Evolutionary conservation across 306 rosid species (phyloP).

Genomic region (Sicyos edulis): DNA sequence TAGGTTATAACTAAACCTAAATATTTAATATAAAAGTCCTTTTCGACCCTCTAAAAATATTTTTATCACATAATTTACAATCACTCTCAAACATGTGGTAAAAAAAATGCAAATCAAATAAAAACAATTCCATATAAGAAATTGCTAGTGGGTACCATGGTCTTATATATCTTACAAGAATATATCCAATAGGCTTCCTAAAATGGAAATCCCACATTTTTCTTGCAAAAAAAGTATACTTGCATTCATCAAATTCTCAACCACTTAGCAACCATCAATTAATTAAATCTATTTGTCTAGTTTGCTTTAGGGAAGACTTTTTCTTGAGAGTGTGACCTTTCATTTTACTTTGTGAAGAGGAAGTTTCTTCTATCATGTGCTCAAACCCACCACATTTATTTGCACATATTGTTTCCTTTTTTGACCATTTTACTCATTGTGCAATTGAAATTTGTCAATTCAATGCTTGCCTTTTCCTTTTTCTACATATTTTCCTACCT

Average conservation of each 20-base stretch:
- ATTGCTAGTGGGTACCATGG: too few species aligned
- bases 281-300: background rate
- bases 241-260: background rate
- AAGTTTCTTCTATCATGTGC: background rate
- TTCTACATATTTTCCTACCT: too few species aligned
- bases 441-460: background rate
- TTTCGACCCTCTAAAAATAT: too few species aligned
- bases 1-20: too few species aligned
- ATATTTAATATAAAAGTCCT: too few species aligned
- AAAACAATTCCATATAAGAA: background rate
- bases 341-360: background rate
- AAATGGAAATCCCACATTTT: slow-evolving; percentile 19
- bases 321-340: slow-evolving; percentile 7
- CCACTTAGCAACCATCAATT: slow-evolving; percentile 6
- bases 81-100: background rate
- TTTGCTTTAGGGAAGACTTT: background rate
- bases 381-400: slow-evolving; percentile 3
- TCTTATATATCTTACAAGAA: too few species aligned
- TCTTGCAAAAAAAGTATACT: background rate
- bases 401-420: background rate
- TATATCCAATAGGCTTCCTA: background rate
- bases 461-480: background rate
- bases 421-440: background rate
- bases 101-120: background rate
- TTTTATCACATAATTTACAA: background rate